Conservation (phyloP, 192 early-diverging fungal species). For the Allomyces macrogynus region DNA sequence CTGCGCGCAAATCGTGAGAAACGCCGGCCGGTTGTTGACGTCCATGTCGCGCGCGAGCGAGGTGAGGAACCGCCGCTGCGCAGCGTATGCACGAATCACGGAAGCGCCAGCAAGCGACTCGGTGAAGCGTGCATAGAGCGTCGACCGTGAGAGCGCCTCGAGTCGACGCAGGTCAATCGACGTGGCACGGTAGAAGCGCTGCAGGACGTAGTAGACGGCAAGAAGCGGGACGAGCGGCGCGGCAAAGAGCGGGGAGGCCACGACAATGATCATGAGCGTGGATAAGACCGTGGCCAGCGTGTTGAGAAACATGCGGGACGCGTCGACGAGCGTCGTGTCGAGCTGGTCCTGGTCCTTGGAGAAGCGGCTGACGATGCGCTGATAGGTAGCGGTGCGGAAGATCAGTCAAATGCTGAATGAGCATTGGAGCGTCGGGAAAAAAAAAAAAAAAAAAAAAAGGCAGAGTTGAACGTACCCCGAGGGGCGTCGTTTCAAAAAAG, state of each 20-base stretch:
- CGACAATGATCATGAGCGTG: slow-evolving; percentile 33
- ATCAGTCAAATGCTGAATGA: too few relatives aligned
- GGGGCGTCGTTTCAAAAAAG: slow-evolving; percentile 59
- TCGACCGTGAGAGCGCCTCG: slow-evolving; percentile 61
- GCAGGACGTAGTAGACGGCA: too few relatives aligned
- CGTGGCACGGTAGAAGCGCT: too few relatives aligned
- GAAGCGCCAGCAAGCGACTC: slow-evolving; percentile 59
- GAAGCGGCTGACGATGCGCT: slow-evolving; percentile 38
- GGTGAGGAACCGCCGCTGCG: slow-evolving; percentile 51
- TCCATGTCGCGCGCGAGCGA: slow-evolving; percentile 22
- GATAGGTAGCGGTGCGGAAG: too few relatives aligned
- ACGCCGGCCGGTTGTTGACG: slow-evolving; percentile 58
- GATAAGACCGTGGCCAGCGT: slow-evolving; percentile 32
- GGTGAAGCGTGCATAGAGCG: slow-evolving; percentile 63
- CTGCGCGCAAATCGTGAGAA: slow-evolving; percentile 44
- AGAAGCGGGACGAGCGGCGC: too few relatives aligned
- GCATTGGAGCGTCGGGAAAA: too few relatives aligned
- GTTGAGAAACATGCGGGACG: slow-evolving; percentile 37
- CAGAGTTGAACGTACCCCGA: slow-evolving; percentile 15
- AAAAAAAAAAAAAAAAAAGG: too few relatives aligned
- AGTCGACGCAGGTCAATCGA: slow-evolving; percentile 12
- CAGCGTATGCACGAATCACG: slow-evolving; percentile 72
- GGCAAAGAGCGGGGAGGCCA: slow-evolving; percentile 7
- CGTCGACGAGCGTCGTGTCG: slow-evolving; percentile 44
- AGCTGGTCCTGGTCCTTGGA: slow-evolving; percentile 40